These are phyloP conservation scores for Tephrocybe sp. DNA, from an alignment of 768 basidiomycete genomes.

Conservation along the genomic window DNA sequence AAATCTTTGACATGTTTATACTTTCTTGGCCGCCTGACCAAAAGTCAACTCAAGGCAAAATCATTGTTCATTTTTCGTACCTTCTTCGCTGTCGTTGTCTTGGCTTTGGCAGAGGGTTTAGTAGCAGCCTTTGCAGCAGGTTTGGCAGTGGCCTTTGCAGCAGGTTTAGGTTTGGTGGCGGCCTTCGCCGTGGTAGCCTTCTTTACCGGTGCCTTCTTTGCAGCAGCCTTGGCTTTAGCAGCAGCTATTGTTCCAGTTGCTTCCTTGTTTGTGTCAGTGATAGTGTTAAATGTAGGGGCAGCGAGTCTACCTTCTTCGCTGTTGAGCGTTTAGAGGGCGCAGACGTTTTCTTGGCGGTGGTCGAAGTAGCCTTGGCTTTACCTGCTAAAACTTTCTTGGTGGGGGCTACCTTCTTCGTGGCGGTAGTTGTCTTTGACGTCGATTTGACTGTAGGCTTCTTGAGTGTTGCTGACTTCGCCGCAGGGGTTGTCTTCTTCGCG, in stretches of 20 bases:
- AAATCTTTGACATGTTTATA: constrained; percentile 13
- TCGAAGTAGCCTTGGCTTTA: constrained; percentile 29
- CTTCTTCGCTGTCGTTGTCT: constrained; percentile 31
- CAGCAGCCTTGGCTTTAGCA: constrained; percentile 33
- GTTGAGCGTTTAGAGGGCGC: constrained; percentile 32
- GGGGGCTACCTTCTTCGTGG: constrained; percentile 18
- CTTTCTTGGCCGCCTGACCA: constrained; percentile 26
- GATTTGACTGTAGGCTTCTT: constrained; percentile 29
- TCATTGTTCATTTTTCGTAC: constrained; percentile 17
- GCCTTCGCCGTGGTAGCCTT: constrained; percentile 23
- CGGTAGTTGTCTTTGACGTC: constrained; percentile 25
- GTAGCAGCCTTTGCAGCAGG: constrained; percentile 25
- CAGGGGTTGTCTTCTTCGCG: constrained; percentile 14
- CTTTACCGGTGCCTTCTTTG: constrained; percentile 23
- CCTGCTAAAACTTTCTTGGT: constrained; percentile 34
- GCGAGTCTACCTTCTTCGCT: constrained; percentile 34
- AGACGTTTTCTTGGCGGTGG: constrained; percentile 33
- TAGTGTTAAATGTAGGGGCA: neutral
- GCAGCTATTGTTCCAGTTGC: constrained; percentile 40
- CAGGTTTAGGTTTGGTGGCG: constrained; percentile 37
- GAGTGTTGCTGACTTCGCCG: constrained; percentile 24
- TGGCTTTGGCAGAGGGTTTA: constrained; percentile 23
- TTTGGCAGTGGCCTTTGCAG: constrained; percentile 33
- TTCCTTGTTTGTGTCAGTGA: constrained; percentile 24
- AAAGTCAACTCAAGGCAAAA: neutral